Base-by-base conservation (phyloP, 306 rosid species). In the Cucurbita moschata region DNA sequence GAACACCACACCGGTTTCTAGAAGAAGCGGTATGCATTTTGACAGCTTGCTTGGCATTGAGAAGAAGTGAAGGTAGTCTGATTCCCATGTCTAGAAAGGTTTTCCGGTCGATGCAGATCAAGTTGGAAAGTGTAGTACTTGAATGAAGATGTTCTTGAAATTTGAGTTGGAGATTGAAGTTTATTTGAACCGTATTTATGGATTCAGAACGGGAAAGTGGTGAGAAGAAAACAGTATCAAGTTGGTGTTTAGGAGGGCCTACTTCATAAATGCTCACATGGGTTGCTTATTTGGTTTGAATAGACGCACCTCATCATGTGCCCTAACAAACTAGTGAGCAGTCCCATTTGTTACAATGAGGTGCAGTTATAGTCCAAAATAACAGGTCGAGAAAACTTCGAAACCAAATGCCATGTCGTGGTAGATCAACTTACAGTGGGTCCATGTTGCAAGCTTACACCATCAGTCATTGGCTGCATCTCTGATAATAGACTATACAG, bases 1-100 rank as follows among this genome's bases (percentile, higher is more conserved):
- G 88, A 30, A 84, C 78, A 42, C 81, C 55, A 23, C 42, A 47
- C 15, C 26, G 73, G 56, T 30, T 30, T 69, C 44, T 69, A 35
- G 58, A 30, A 26, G 44, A 30, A 21, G 15, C 57, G 1, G 37
- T 43, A 0, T 66, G 73, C 23, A 49, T 69, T 49, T 49, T 69
- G 26, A 69, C 7, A 26, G 30, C 38, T 69, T 69, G 59, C 30
- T 69, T 69, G 59, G 58, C 74, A 69, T 15, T 49, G 19, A 49
- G 58, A 23, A 68, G 59, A 69, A 69, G 74, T 69, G 74, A 69
- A 50, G 74, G 58, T 30, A 69, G 58, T 49, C 74, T 69, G 74
- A 69, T 69, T 49, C 74, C 74, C 74, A 69, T 69, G 44, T 8
- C 57, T 4, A 69, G 13, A 49, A 50, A 30, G 59, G 46, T 37